phyloP scores from a whole-genome alignment of 2,329 filamentous ascomycete species.

The Pseudophaeomoniella oleicola region DNA sequence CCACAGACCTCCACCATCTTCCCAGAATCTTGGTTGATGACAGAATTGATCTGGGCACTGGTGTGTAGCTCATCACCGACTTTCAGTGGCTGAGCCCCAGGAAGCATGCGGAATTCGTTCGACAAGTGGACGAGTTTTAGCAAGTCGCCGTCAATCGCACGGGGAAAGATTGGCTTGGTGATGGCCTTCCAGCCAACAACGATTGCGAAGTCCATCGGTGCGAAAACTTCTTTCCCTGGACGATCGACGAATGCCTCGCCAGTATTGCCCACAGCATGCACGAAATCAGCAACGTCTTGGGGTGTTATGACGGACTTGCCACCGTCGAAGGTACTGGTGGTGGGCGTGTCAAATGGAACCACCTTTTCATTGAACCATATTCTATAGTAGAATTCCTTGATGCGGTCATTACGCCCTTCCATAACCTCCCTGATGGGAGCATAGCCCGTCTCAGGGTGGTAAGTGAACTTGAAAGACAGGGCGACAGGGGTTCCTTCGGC shows the following conservation, averaged over 20 bases:
- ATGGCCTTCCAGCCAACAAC: constrained; percentile 99
- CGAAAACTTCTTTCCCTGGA: constrained; percentile 83
- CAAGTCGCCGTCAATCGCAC: constrained; percentile 87
- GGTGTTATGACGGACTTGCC: constrained; percentile 75
- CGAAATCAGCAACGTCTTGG: constrained; percentile 93
- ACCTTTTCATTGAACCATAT: constrained; percentile 88
- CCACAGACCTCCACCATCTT: constrained; percentile 99
- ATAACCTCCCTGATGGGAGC: constrained; percentile 97
- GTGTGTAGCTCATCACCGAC: constrained; percentile 89
- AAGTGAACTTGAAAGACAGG: constrained; percentile 75
- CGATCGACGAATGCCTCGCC: constrained; percentile 95
- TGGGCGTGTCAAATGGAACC: constrained; percentile 68
- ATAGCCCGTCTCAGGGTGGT: constrained; percentile 89
- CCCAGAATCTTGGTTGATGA: constrained; percentile 94
- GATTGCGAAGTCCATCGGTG: constrained; percentile 97
- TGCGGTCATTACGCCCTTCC: constrained; percentile 87
- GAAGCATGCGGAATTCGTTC: constrained; percentile 96
- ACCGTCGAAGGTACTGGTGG: constrained; percentile 80
- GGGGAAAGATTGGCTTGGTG: constrained; percentile 97
- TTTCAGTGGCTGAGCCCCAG: constrained; percentile 85
- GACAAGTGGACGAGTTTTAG: constrained; percentile 93
- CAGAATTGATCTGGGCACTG: constrained; percentile 89
- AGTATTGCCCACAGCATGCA: constrained; percentile 96
- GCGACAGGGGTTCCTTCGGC: constrained; percentile 70
- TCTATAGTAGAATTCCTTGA: constrained; percentile 98